Evolutionary conservation across 148 eudicot species (phyloP).

Genomic region (Silene conica): DNA sequence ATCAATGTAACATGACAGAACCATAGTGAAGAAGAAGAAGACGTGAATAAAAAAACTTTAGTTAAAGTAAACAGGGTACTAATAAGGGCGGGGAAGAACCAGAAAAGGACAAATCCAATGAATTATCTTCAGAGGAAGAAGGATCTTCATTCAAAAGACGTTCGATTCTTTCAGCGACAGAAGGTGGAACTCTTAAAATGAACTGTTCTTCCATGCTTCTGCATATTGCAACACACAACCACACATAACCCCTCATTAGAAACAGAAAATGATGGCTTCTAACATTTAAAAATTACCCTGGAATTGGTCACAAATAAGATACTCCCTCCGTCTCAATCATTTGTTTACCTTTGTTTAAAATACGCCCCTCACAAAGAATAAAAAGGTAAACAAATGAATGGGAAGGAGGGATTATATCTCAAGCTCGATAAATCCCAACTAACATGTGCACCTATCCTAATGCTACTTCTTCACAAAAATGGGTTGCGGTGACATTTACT

Average conservation of each 20-base stretch:
- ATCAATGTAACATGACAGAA: neutral
- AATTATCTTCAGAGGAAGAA: conserved; percentile 55
- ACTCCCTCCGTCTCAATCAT: no score
- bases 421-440: neutral
- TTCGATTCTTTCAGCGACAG: conserved; percentile 79
- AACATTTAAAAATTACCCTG: neutral
- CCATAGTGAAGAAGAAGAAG: neutral
- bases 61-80: neutral
- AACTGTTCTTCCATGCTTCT: conserved; percentile 86
- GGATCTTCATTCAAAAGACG: conserved; percentile 62
- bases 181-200: conserved; percentile 81
- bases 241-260: neutral
- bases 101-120: conserved; percentile 72
- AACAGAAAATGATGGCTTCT: neutral
- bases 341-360: no score
- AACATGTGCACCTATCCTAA: neutral
- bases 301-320: neutral
- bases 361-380: no score
- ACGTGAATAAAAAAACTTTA: neutral
- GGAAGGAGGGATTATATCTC: neutral
- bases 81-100: conserved; percentile 29
- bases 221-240: conserved; percentile 12
- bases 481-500: neutral
- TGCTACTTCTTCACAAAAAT: neutral
- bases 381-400: no score